Conservation (phyloP, 2,329 filamentous ascomycete species). For the Zymoseptoria tritici region DNA sequence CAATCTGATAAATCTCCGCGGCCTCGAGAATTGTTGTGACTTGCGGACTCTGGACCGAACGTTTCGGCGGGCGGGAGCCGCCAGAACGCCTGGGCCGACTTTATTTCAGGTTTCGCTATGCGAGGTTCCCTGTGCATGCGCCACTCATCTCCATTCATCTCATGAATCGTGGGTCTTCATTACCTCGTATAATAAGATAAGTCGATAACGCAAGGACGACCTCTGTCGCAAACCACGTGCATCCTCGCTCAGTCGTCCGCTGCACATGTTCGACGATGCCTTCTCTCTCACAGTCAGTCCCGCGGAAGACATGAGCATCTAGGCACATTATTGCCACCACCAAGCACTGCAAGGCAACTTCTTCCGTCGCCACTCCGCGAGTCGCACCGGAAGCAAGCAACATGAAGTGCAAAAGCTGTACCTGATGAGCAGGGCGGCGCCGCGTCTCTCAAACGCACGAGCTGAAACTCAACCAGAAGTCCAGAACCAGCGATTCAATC, state of each 20-base stretch:
- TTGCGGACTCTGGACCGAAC: not conserved
- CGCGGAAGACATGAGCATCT: not conserved
- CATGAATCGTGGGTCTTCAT: not conserved
- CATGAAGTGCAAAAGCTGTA: not conserved
- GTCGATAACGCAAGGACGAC: not conserved
- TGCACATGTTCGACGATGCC: not conserved
- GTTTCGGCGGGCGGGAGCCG: not conserved
- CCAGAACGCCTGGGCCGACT: not conserved
- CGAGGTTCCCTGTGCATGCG: not conserved
- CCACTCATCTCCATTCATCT: not conserved
- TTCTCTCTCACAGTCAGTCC: too few species aligned
- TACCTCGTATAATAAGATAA: not conserved
- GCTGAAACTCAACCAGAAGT: not conserved
- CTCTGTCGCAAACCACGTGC: not conserved
- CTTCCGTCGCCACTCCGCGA: not conserved
- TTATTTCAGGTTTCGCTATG: not conserved
- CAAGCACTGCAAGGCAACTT: not conserved
- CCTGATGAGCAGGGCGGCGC: not conserved
- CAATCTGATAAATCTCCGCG: not conserved
- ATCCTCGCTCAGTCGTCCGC: not conserved
- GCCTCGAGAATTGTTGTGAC: not conserved
- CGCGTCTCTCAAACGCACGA: not conserved
- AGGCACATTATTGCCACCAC: not conserved
- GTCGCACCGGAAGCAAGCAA: not conserved
- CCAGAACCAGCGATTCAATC: not conserved